Conservation (phyloP, 306 rosid species). For the Carpinus fangiana region DNA sequence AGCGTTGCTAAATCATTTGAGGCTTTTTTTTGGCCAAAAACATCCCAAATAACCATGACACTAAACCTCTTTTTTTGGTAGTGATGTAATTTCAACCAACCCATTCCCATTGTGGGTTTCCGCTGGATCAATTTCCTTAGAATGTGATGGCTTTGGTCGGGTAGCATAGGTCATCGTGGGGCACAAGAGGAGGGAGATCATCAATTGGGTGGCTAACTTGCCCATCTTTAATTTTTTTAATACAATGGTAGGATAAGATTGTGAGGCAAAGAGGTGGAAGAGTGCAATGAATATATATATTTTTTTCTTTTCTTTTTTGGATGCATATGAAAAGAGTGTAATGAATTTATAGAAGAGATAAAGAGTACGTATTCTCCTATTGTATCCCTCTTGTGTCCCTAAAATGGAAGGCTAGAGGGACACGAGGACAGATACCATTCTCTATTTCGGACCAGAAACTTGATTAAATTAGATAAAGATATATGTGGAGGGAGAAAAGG, state of each 20-base stretch:
- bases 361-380: neutral
- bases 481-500: no score
- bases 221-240: conserved; percentile 27
- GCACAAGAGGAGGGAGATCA: conserved; percentile 31
- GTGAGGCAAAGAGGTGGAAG: neutral
- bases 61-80: no score
- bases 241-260: neutral
- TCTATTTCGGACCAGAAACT: no score
- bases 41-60: no score
- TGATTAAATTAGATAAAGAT: no score
- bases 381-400: no score
- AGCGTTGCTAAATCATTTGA: no score
- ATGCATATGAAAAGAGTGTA: neutral
- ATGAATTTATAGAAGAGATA: conserved; percentile 29
- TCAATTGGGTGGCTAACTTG: conserved; percentile 30
- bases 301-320: no score
- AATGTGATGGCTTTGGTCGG: conserved; percentile 28
- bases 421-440: no score
- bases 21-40: no score
- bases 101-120: neutral
- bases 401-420: no score
- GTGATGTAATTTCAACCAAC: conserved; percentile 9
- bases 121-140: neutral
- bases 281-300: no score
- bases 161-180: conserved; percentile 30